Conservation (phyloP, 805 yeast species). For the Kodamaea hsintzibuensis region DNA sequence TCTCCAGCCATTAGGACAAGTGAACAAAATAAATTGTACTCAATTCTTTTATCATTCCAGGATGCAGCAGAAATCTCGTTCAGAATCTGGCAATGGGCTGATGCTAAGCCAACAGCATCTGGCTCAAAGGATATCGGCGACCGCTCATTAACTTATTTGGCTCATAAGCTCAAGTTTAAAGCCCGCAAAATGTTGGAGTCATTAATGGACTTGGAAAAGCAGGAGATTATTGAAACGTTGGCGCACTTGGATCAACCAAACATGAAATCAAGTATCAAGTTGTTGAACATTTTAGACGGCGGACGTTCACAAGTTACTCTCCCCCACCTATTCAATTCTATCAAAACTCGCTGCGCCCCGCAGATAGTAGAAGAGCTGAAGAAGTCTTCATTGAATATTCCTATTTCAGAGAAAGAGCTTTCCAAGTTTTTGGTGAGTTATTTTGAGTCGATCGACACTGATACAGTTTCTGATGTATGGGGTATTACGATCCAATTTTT, state of each 20-base stretch:
- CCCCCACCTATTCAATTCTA: conserved; percentile 62
- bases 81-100: conserved; percentile 73
- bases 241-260: conserved; percentile 36
- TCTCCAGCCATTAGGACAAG: conserved; percentile 53
- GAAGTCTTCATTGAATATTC: conserved; percentile 49
- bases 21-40: conserved; percentile 53
- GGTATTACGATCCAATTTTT: conserved; percentile 55
- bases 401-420: conserved; percentile 46
- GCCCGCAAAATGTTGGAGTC: conserved; percentile 66
- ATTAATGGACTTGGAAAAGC: conserved; percentile 65
- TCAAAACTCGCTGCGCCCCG: conserved; percentile 47
- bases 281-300: conserved; percentile 81
- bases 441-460: conserved; percentile 65
- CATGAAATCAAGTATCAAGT: conserved; percentile 40
- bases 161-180: conserved; percentile 62
- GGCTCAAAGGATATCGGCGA: not conserved
- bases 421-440: conserved; percentile 61
- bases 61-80: conserved; percentile 56
- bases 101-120: conserved; percentile 24
- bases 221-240: conserved; percentile 70
- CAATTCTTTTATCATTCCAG: conserved; percentile 64
- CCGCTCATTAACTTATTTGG: conserved; percentile 42
- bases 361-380: conserved; percentile 28
- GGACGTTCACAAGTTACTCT: conserved; percentile 75
- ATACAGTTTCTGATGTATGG: conserved; percentile 82